Conservation (phyloP, 2,329 filamentous ascomycete species). For the Arachnopeziza araneosa region DNA sequence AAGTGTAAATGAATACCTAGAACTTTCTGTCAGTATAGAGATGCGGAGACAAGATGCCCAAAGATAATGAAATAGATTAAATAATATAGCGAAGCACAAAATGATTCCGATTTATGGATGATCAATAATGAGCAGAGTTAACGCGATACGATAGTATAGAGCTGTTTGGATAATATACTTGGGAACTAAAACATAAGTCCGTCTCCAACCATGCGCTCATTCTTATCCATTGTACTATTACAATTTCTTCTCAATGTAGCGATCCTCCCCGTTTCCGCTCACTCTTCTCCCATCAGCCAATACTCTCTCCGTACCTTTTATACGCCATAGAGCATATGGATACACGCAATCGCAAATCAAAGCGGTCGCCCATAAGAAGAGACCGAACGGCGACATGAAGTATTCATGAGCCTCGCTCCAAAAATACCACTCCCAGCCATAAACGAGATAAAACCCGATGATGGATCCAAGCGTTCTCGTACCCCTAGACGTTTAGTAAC, state of each 20-base stretch:
- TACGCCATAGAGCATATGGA: constrained; percentile 37
- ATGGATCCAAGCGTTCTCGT: constrained; percentile 39
- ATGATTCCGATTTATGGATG: no score
- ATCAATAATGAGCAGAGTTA: no score
- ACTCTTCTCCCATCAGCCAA: constrained; percentile 33
- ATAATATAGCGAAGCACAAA: no score
- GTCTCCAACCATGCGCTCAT: not conserved
- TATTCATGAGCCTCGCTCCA: constrained; percentile 48
- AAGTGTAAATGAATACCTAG: no score
- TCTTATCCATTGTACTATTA: not conserved
- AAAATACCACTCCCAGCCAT: constrained; percentile 41
- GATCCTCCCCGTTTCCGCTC: not conserved
- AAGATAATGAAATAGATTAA: no score
- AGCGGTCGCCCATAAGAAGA: constrained; percentile 38
- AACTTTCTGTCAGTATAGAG: no score
- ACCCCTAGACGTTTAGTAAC: constrained; percentile 32
- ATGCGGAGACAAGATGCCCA: no score
- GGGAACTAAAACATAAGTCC: no score
- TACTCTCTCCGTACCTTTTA: constrained; percentile 35
- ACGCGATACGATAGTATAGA: no score
- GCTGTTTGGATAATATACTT: no score
- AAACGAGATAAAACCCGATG: constrained; percentile 36
- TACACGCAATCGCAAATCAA: constrained; percentile 41
- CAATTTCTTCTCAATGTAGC: not conserved
- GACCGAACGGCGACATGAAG: constrained; percentile 37